A percentile compares a stretch with the other conserved stretches of the same genome.
Conservation (phyloP, 2,329 filamentous ascomycete species). For the Hymenoscyphus infarciens region DNA sequence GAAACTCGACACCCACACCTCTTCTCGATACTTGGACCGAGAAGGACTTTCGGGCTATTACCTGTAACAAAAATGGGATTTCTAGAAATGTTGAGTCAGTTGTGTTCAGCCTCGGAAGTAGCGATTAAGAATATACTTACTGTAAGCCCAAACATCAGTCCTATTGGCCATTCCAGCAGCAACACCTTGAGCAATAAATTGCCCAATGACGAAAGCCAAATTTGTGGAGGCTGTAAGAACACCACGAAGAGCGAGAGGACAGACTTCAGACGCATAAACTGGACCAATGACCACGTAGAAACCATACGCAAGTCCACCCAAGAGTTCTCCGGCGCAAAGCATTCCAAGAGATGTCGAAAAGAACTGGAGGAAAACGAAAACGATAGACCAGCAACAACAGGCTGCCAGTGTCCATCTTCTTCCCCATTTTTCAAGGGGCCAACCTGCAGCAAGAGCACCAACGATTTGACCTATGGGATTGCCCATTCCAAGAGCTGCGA, state of each 20-base stretch:
- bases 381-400: slow-evolving; percentile 19
- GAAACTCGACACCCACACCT: not conserved
- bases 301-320: slow-evolving; percentile 39
- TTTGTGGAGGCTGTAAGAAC: slow-evolving; percentile 49
- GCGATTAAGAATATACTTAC: not conserved
- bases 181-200: slow-evolving; percentile 45
- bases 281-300: slow-evolving; percentile 43
- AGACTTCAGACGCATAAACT: slow-evolving; percentile 44
- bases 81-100: not conserved
- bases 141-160: slow-evolving; percentile 24
- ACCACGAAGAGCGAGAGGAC: slow-evolving; percentile 48
- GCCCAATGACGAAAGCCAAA: slow-evolving; percentile 48
- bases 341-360: slow-evolving; percentile 44
- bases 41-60: not conserved
- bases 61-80: not conserved
- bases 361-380: slow-evolving; percentile 46
- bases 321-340: slow-evolving; percentile 44
- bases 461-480: slow-evolving; percentile 29
- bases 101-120: not conserved
- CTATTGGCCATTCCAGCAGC: slow-evolving; percentile 34
- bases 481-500: slow-evolving; percentile 23
- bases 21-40: not conserved
- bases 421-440: slow-evolving; percentile 25
- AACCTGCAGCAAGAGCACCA: slow-evolving; percentile 47
- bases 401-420: slow-evolving; percentile 20